A percentile compares a stretch with the other conserved stretches of the same genome.
Conservation (phyloP, 352 stramenopile genomes). For the Phytophthora pini region DNA sequence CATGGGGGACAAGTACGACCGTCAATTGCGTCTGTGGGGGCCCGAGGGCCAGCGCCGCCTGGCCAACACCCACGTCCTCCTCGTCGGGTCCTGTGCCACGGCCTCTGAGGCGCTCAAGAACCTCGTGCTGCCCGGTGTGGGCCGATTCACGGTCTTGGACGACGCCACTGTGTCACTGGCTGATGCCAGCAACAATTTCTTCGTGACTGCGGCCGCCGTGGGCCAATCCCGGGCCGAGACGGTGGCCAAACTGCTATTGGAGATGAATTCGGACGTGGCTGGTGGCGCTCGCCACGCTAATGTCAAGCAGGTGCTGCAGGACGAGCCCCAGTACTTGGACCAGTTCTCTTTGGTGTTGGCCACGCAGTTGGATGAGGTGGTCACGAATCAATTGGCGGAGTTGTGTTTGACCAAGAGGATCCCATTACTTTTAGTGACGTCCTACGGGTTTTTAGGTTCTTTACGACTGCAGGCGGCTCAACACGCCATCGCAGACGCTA, state of each 20-base stretch:
- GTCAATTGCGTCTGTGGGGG: conserved; percentile 98
- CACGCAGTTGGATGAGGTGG: conserved; percentile 77
- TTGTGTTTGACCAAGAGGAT: conserved; percentile 74
- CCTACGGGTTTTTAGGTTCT: conserved; percentile 94
- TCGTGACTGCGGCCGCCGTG: conserved; percentile 70
- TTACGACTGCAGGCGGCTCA: conserved; percentile 90
- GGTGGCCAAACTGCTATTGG: conserved; percentile 84
- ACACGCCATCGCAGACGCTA: conserved; percentile 91
- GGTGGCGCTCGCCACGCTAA: conserved; percentile 58
- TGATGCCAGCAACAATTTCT: conserved; percentile 95
- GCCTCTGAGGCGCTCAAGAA: conserved; percentile 99
- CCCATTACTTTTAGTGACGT: conserved; percentile 85
- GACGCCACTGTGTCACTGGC: conserved; percentile 72
- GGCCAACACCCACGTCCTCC: conserved; percentile 88
- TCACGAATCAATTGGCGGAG: conserved; percentile 63
- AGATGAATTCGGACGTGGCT: conserved; percentile 97
- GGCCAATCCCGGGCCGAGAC: conserved; percentile 82
- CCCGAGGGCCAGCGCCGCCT: conserved; percentile 93
- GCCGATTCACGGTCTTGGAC: conserved; percentile 95
- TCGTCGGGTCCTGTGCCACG: conserved; percentile 92
- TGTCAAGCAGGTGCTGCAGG: conserved; percentile 54
- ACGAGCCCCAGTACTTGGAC: conserved; percentile 65
- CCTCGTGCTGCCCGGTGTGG: conserved; percentile 92
- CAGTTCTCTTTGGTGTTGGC: conserved; percentile 89
- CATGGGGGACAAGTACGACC: conserved; percentile 96